Conservation (phyloP, 1,284 basidiomycete genomes). For the Leccinum pachyderme region DNA sequence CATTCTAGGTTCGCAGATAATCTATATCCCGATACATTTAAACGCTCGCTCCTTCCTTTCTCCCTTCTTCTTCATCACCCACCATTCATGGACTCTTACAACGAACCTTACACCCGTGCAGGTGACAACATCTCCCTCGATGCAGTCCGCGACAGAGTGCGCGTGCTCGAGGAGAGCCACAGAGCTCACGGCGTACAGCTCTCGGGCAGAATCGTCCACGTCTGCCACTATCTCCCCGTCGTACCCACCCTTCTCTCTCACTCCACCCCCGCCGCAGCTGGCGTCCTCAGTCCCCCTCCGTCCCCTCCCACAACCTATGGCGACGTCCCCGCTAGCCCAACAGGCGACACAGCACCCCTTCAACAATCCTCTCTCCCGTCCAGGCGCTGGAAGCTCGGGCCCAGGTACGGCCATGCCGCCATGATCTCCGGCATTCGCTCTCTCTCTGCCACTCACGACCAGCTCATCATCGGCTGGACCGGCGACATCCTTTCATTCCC, state of each 20-base stretch:
- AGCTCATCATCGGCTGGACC: conserved; percentile 92
- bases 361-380: conserved; percentile 16
- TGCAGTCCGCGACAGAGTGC: conserved; percentile 59
- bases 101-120: conserved; percentile 40
- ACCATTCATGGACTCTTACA: conserved; percentile 46
- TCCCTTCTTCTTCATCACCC: neutral
- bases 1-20: conserved; percentile 28
- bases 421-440: conserved; percentile 94
- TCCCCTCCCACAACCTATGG: conserved; percentile 55
- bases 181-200: conserved; percentile 66
- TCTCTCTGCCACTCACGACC: conserved; percentile 80
- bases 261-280: conserved; percentile 46
- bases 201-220: conserved; percentile 84
- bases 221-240: conserved; percentile 82
- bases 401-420: conserved; percentile 89
- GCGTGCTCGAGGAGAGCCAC: conserved; percentile 67
- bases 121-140: conserved; percentile 43
- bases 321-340: conserved; percentile 41
- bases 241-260: conserved; percentile 51
- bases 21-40: conserved; percentile 25
- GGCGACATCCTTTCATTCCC: conserved; percentile 71
- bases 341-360: conserved; percentile 6
- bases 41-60: conserved; percentile 1
- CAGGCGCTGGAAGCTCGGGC: conserved; percentile 69
- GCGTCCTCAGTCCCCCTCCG: conserved; percentile 64